Base-by-base conservation (phyloP, 2,329 filamentous ascomycete genomes). In the Tolypocladium capitatum region DNA sequence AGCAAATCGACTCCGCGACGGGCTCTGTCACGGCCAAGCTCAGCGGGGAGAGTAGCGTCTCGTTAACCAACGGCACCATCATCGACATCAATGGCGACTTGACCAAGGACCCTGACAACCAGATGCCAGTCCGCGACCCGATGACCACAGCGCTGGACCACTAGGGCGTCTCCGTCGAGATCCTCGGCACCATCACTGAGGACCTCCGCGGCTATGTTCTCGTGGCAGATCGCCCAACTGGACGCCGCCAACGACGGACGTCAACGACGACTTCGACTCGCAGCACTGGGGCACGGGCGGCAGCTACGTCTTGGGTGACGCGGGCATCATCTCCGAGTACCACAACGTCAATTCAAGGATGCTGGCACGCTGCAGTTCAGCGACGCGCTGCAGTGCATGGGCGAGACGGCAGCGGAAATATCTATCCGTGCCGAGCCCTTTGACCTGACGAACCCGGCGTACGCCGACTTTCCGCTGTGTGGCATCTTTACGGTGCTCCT, bases 201-300 rank as follows among this genome's bases (percentile, higher is more conserved):
- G 1, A 1, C n/a, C 43, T 49, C 32, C 10, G 36, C 5, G 47
- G 47, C 21, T 46, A 49, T 24, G 43, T 50, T 4, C 42, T 21
- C 11, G 34, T 50, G 48, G 48, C 48, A 47, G 48, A 47, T 47
- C 48, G 8, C 14, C 48, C n/a, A 47, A 41, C 41, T 43, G 36
- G n/a, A 40, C 41, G 10, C 48, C 48, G 11, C 27, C 20, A 4
- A 24, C 34, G 9, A 38, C 30, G 10, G 48, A 49, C 35, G 44
- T 43, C 38, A 13, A 34, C 20, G 32, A 18, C 11, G 31, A 45
- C 34, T 48, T 46, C 4, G 32, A 31, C 20, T 8, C 20, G 18
- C 36, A 42, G 35, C 31, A 43, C 46, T 47, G 46, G 46, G 46
- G 46, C 30, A 47, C 46, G 13, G 46, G 31, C 16, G 46, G 46